Evolutionary conservation across 805 yeast species (phyloP), one percentile per base, ranked within the genome.

Genomic region (Saturnispora kantuleensis): DNA sequence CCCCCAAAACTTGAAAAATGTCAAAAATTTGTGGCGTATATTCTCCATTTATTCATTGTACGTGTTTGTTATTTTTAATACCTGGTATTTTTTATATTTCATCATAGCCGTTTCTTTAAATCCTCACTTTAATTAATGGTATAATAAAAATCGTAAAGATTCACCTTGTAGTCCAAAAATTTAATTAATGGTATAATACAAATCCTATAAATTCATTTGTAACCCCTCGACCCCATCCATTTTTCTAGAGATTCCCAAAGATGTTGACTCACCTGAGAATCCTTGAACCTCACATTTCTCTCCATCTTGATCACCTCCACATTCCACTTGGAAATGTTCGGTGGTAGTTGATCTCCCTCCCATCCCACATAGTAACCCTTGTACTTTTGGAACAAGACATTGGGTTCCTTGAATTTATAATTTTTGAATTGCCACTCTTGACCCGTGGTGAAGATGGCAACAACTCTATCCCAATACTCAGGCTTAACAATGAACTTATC

Each of bases 401-500:
- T 78, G 2, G 98, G 96, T 44, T 81, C 77, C 34, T 78, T 71
- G 78, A 88, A 83, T 59, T 82, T 84, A 64, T 90, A 93, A 55
- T 79, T 77, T 57, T 84, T 77, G 66, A 93, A 86, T 66, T 93
- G 99, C 99, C 99, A 93, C 44, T 81, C 71, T 66, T 93, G 98
- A 10, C 99, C 99, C 10, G 97, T 90, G 13, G 96, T 90, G 67
- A 93, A 82, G 33, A 93, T 84, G 0, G 95, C 97, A 40, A 90
- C 85, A 1, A 93, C 97, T 47, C 98, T 75, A 58, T 87, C 95
- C 99, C 99, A 93, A 65, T 93, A 87, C 61, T 93, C 97, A 3
- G 96, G 95, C 60, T 89, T 90, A 18, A 84, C 81, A 67, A 84
- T 83, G 65, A 84, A 84, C 64, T 80, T 75, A 44, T 88, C 95